phyloP scores from a whole-genome alignment of 352 stramenopile genomes.

The Globisporangium orthogonon region DNA sequence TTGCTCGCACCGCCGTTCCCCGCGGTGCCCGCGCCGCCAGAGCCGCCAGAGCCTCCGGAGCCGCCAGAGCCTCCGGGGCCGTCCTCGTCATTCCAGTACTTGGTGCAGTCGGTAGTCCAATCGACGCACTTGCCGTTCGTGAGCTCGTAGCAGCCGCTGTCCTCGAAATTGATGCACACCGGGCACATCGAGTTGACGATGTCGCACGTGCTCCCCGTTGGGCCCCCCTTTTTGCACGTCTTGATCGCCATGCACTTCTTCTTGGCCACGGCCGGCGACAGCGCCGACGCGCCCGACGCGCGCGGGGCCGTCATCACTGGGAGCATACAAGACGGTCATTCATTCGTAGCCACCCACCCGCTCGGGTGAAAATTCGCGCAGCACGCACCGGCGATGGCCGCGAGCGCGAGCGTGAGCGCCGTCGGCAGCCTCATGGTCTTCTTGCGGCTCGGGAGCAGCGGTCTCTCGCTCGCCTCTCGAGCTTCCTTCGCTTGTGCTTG shows the following conservation, averaged over 20 bases:
- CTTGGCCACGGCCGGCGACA: slow-evolving; percentile 6
- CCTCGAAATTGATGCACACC: slow-evolving; percentile 24
- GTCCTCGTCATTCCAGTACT: slow-evolving; percentile 7
- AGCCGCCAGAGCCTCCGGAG: slow-evolving; percentile 9
- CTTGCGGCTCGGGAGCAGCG: too few relatives aligned
- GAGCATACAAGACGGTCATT: background rate
- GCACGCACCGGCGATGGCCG: slow-evolving; percentile 11
- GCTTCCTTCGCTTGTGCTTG: background rate
- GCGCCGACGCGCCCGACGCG: background rate
- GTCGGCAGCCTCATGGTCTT: slow-evolving; percentile 11
- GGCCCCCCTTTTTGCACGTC: slow-evolving; percentile 25
- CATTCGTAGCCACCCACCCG: background rate
- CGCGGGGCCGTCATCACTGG: background rate
- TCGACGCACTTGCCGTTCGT: slow-evolving; percentile 11
- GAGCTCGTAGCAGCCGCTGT: slow-evolving; percentile 22
- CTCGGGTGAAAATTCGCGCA: background rate
- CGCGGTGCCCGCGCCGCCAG: background rate
- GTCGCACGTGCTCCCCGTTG: slow-evolving; percentile 11
- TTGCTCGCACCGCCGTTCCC: slow-evolving; percentile 2
- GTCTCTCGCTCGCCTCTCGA: background rate
- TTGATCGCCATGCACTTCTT: slow-evolving; percentile 15
- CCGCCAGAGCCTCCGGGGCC: slow-evolving; percentile 8
- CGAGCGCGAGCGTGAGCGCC: slow-evolving; percentile 1
- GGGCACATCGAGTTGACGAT: slow-evolving; percentile 23
- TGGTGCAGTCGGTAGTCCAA: slow-evolving; percentile 29